phyloP scores from a whole-genome alignment of 2,329 filamentous ascomycete genomes.

The Exophiala sp. region DNA sequence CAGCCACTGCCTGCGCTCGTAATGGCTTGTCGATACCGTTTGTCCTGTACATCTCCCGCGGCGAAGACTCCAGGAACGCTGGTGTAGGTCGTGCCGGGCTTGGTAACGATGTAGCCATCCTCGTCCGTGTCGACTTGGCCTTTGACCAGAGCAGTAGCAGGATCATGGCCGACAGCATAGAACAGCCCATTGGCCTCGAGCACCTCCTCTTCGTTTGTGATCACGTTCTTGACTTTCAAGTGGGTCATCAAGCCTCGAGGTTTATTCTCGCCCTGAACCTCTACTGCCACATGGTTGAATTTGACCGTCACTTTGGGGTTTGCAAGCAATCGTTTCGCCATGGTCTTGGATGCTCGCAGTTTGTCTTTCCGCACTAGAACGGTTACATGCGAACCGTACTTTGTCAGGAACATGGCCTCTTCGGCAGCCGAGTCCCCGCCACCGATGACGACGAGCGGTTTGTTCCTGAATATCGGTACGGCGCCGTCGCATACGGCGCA shows the following conservation, averaged over 20 bases:
- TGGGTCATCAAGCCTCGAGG: slow-evolving; percentile 75
- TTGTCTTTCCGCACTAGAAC: slow-evolving; percentile 85
- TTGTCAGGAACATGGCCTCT: slow-evolving; percentile 94
- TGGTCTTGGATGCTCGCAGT: slow-evolving; percentile 82
- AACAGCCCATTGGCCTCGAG: slow-evolving; percentile 88
- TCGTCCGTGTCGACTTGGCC: slow-evolving; percentile 80
- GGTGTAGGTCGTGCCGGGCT: slow-evolving; percentile 81
- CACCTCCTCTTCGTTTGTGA: slow-evolving; percentile 71
- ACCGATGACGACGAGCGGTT: slow-evolving; percentile 90
- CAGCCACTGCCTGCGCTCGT: slow-evolving; percentile 95
- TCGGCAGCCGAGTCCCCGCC: slow-evolving; percentile 96
- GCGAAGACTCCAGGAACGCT: slow-evolving; percentile 90
- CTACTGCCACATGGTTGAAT: slow-evolving; percentile 74
- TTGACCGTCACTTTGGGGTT: slow-evolving; percentile 87
- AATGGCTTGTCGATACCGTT: slow-evolving; percentile 94
- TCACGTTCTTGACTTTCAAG: slow-evolving; percentile 72
- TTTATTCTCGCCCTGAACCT: slow-evolving; percentile 78
- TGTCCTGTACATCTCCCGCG: slow-evolving; percentile 96
- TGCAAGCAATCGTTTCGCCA: slow-evolving; percentile 74
- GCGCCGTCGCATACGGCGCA: slow-evolving; percentile 97
- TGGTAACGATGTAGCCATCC: slow-evolving; percentile 86
- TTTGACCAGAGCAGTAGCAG: slow-evolving; percentile 84
- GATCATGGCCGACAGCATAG: slow-evolving; percentile 95
- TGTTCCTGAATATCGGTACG: slow-evolving; percentile 94
- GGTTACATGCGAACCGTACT: slow-evolving; percentile 92